phyloP scores from a whole-genome alignment of 345 rosid species.

The Syzygium jambos region DNA sequence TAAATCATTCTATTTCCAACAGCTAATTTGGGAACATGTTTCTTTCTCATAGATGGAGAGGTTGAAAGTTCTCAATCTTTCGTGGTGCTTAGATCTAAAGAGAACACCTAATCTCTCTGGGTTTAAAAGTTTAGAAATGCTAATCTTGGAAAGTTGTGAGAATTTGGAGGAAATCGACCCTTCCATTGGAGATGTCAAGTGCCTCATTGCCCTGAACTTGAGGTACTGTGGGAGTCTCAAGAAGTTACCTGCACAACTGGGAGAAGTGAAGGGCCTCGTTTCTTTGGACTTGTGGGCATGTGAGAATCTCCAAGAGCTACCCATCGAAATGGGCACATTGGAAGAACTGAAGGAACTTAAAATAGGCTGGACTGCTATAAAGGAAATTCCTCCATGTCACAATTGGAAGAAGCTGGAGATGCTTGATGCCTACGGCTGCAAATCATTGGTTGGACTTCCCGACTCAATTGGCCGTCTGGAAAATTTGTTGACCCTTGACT shows the following conservation, averaged over 20 bases:
- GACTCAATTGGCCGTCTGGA: background rate
- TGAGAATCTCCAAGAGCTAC: background rate
- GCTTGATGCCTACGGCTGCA: background rate
- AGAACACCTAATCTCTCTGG: background rate
- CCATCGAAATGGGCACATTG: background rate
- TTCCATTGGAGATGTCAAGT: background rate
- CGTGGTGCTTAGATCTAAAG: background rate
- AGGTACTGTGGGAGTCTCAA: background rate
- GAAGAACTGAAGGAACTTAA: background rate
- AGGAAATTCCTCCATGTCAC: background rate
- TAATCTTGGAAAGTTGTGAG: background rate
- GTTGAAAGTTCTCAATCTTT: background rate
- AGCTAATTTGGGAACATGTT: background rate
- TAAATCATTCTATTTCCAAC: background rate
- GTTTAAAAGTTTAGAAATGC: background rate
- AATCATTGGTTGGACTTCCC: background rate
- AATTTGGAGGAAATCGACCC: background rate
- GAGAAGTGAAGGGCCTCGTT: background rate
- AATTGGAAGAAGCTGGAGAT: background rate
- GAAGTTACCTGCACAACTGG: background rate
- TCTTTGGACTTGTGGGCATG: background rate
- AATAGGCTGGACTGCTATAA: background rate
- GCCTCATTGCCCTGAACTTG: background rate
- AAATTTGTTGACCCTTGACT: background rate
- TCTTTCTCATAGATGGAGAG: background rate